Conservation (phyloP, 192 early-diverging fungal species). For the Jimgerdemannia lactiflua region DNA sequence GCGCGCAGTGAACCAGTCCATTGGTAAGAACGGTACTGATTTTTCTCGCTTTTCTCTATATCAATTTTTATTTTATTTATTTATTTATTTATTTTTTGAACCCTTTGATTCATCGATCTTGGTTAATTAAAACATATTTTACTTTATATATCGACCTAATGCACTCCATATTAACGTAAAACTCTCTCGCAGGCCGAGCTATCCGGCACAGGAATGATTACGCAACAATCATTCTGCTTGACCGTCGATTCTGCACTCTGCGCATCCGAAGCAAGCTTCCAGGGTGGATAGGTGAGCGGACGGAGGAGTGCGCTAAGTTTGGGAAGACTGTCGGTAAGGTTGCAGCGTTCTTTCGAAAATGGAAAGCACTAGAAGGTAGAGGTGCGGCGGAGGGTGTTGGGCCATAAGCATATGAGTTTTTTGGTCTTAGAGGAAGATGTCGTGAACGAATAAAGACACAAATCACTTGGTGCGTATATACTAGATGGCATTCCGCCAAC, state of each 20-base stretch:
- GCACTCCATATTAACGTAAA: not conserved
- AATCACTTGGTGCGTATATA: no score
- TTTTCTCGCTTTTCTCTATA: not conserved
- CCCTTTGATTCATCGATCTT: not conserved
- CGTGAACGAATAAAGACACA: no score
- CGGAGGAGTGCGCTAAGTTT: slow-evolving; percentile 46
- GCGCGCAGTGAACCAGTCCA: slow-evolving; percentile 90
- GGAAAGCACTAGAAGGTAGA: not conserved
- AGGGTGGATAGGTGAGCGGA: slow-evolving; percentile 65
- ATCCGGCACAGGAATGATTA: slow-evolving; percentile 90
- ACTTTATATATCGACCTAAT: not conserved
- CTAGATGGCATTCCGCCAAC: no score
- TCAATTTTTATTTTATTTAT: not conserved
- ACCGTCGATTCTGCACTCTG: slow-evolving; percentile 54
- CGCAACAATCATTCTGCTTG: slow-evolving; percentile 80
- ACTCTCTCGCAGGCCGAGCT: slow-evolving; percentile 63
- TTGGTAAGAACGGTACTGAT: slow-evolving; percentile 34
- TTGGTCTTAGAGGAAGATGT: no score
- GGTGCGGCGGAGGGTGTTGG: not conserved
- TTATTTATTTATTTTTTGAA: not conserved
- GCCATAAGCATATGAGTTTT: no score
- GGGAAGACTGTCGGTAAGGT: slow-evolving; percentile 37
- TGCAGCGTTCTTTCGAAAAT: slow-evolving; percentile 45
- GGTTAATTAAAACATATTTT: slow-evolving; percentile 5
- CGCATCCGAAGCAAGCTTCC: slow-evolving; percentile 68